Conservation (phyloP, 371 early-diverging fungal genomes). For the Mucor indicus region DNA sequence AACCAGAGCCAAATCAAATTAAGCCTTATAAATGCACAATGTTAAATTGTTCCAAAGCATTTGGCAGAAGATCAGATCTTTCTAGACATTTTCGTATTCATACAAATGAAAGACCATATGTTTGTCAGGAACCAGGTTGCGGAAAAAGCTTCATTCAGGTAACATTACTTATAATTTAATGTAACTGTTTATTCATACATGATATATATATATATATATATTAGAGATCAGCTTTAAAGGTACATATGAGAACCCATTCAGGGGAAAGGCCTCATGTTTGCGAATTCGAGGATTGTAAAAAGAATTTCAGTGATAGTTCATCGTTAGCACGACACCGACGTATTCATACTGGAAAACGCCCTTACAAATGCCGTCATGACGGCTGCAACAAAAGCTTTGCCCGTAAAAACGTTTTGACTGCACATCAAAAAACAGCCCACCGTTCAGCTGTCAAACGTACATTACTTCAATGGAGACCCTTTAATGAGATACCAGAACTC, state of each 20-base stretch:
- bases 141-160: constrained; percentile 82
- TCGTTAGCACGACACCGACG: constrained; percentile 51
- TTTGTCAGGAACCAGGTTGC: constrained; percentile 63
- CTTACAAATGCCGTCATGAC: constrained; percentile 60
- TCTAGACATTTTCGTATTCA: constrained; percentile 78
- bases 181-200: too few species aligned
- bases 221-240: constrained; percentile 77
- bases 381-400: constrained; percentile 66
- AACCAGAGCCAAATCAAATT: constrained; percentile 32
- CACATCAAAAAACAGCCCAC: constrained; percentile 55
- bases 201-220: too few species aligned
- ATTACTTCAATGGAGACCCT: constrained; percentile 47
- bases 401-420: constrained; percentile 68
- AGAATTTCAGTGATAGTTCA: constrained; percentile 61
- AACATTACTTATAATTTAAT: too few species aligned
- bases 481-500: too few species aligned
- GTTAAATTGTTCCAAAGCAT: constrained; percentile 62
- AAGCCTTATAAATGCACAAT: constrained; percentile 63
- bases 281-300: constrained; percentile 57
- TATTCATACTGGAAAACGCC: constrained; percentile 72
- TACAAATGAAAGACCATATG: constrained; percentile 72
- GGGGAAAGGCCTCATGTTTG: constrained; percentile 78
- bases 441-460: constrained; percentile 34
- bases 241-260: constrained; percentile 75
- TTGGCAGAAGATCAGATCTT: constrained; percentile 71